Conservation (phyloP, 805 yeast genomes). For the Suhomyces kilbournensis region DNA sequence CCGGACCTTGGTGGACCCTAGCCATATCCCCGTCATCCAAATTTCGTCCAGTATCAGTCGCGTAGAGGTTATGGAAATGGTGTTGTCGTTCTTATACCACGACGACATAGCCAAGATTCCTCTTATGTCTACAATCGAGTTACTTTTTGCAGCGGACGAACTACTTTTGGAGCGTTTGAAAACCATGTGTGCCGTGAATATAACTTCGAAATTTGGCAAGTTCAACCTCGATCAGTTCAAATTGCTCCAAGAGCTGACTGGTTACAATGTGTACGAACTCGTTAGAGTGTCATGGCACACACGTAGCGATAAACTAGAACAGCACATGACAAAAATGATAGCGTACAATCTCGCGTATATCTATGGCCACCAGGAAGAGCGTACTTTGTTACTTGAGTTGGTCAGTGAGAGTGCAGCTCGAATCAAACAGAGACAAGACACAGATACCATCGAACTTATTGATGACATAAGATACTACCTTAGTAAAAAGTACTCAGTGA, state of each 20-base stretch:
- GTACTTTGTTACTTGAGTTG: conserved; percentile 15
- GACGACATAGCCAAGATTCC: conserved; percentile 54
- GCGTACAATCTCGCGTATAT: conserved; percentile 47
- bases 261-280: conserved; percentile 51
- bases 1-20: conserved; percentile 6
- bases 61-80: conserved; percentile 42
- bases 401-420: conserved; percentile 50
- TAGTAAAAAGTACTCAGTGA: conserved; percentile 33
- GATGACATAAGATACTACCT: conserved; percentile 75
- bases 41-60: conserved; percentile 20
- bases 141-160: conserved; percentile 57
- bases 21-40: conserved; percentile 26
- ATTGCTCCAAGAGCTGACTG: conserved; percentile 17
- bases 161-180: conserved; percentile 61
- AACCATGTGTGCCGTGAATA: conserved; percentile 55
- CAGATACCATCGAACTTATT: conserved; percentile 75
- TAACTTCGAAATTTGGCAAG: conserved; percentile 30
- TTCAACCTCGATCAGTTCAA: conserved; percentile 18
- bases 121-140: conserved; percentile 49
- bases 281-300: conserved; percentile 68
- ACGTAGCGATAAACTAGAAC: conserved; percentile 61
- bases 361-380: conserved; percentile 29
- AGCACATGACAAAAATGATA: conserved; percentile 55
- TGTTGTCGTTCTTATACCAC: conserved; percentile 56
- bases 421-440: conserved; percentile 60